These are phyloP conservation scores for Debaryomyces coudertii DNA, from an alignment of 1,139 yeast genomes.

Conservation along the genomic window DNA sequence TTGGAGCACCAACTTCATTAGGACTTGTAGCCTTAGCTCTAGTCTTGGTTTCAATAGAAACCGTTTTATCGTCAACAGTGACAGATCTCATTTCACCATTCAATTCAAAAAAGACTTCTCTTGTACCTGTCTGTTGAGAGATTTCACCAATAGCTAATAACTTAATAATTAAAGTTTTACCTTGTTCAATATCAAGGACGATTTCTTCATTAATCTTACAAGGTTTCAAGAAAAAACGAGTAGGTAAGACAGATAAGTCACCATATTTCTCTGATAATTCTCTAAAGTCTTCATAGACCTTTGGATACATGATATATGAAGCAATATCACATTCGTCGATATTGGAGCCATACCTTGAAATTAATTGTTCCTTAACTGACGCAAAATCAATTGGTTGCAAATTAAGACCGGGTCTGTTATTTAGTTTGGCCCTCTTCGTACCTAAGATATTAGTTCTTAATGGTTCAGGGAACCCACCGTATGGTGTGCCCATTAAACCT, in stretches of 20 bases:
- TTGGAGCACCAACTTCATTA: constrained; percentile 96
- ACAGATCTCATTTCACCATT: constrained; percentile 98
- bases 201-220: constrained; percentile 88
- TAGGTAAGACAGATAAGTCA: constrained; percentile 91
- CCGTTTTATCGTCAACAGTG: constrained; percentile 83
- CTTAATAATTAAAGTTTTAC: constrained; percentile 90
- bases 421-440: constrained; percentile 86
- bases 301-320: constrained; percentile 95
- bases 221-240: constrained; percentile 85
- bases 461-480: constrained; percentile 99
- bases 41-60: constrained; percentile 79
- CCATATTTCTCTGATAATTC: constrained; percentile 78
- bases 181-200: constrained; percentile 87
- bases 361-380: constrained; percentile 70
- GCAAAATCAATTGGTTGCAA: constrained; percentile 81
- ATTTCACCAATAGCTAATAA: constrained; percentile 92
- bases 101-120: constrained; percentile 97
- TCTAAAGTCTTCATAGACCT: constrained; percentile 88
- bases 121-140: constrained; percentile 79
- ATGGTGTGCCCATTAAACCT: constrained; percentile 99
- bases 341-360: constrained; percentile 58
- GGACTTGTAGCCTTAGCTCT: constrained; percentile 94
- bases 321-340: constrained; percentile 90
- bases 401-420: constrained; percentile 87
- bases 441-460: constrained; percentile 83